Percentiles rank a stretch among this genome's conserved stretches.
phyloP scores from a whole-genome alignment of 2,329 filamentous ascomycete species.

The Knufia fluminis region DNA sequence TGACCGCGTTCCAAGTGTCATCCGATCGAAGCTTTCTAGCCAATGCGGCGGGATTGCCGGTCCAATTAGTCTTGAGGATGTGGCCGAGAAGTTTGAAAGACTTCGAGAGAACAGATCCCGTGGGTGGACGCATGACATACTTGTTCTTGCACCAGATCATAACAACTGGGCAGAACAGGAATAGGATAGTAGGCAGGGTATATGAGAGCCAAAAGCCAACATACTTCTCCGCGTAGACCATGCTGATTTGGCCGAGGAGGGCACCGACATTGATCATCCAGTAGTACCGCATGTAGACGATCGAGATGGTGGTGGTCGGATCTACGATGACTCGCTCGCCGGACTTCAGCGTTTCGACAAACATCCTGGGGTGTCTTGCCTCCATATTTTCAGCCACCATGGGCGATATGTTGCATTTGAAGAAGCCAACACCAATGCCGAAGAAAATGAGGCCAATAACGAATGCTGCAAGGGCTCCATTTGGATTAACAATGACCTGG shows the following conservation, averaged over 20 bases:
- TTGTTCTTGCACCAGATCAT: conserved; percentile 51
- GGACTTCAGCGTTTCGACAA: conserved; percentile 44
- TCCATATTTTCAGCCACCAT: conserved; percentile 61
- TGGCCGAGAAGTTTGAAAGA: conserved; percentile 52
- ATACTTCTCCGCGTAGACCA: conserved; percentile 61
- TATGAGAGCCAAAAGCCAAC: conserved; percentile 67
- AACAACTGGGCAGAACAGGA: conserved; percentile 53
- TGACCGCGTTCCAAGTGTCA: conserved; percentile 58
- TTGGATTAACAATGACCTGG: conserved; percentile 48
- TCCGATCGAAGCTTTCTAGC: conserved; percentile 32
- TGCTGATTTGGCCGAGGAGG: conserved; percentile 50
- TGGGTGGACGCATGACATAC: conserved; percentile 57
- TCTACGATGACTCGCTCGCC: conserved; percentile 64
- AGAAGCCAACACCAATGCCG: conserved; percentile 67
- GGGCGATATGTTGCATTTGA: conserved; percentile 71
- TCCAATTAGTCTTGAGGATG: conserved; percentile 56
- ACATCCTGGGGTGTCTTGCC: conserved; percentile 37
- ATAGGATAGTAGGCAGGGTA: conserved; percentile 57
- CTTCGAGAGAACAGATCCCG: conserved; percentile 62
- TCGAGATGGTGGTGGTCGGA: conserved; percentile 56
- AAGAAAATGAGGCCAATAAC: conserved; percentile 57
- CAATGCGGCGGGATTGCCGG: conserved; percentile 48
- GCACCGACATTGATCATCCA: conserved; percentile 61
- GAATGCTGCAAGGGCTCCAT: conserved; percentile 55
- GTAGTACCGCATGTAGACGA: conserved; percentile 63